Base-by-base conservation (phyloP, 2,329 filamentous ascomycete genomes). In the Neophaeococcomyces aloes region DNA sequence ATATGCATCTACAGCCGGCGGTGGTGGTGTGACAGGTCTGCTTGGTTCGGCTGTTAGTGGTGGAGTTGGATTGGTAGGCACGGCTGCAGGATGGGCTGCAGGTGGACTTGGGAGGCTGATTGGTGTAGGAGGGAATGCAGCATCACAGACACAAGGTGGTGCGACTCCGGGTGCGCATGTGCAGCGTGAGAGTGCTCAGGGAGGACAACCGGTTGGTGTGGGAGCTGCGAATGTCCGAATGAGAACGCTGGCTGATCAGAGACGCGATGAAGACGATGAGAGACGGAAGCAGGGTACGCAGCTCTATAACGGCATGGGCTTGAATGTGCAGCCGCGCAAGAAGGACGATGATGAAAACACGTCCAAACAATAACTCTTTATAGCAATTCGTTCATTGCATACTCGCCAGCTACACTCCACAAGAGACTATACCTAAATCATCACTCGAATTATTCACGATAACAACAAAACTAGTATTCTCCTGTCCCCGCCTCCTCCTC, bases 291-390 rank as follows among this genome's bases (percentile, higher is more conserved):
- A 49, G 7, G 42, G 47, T 14, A 74, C 78, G 34, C 81, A 93
- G 57, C 75, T 93, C 36, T 94, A 95, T 59, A 95, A 95, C 57
- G 88, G 88, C 1, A 95, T 94, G 58, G 85, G 83, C 78, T 61
- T 81, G 44, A 83, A 83, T 52, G 84, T 83, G 51, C 75, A 83
- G 57, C 76, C 80, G n/a, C 58, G 61, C 21, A 60, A 63, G 40
- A 74, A 73, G 29, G 75, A 80, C 51, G 72, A 80, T 38, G 72
- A 77, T 55, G 43, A 56, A 31, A 30, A 14, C 14, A n/a, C n/a
- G n/a, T n/a, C n/a, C n/a, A n/a, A 27, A 27, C 23, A 27, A 27
- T 5, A 27, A 27, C n/a, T n/a, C n/a, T n/a, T 27, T 6, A 27
- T 27, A 27, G 23, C 53, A 47, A n/a, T n/a, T n/a, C n/a, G n/a